Conservation (phyloP, 192 early-diverging fungal species). For the Jimgerdemannia lactiflua region DNA sequence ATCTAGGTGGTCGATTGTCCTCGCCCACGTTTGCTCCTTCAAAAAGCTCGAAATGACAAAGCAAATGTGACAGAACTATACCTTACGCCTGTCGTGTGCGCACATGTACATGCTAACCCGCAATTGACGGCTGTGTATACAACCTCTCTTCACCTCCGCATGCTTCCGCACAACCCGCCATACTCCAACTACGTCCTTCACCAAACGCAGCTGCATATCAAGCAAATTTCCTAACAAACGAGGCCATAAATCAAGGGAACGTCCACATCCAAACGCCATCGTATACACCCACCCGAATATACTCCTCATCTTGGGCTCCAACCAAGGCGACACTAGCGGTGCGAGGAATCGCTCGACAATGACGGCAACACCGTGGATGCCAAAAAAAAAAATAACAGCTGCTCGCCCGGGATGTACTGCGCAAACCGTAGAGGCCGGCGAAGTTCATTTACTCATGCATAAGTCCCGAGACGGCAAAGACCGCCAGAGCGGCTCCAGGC, state of each 20-base stretch:
- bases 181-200: not conserved
- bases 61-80: too few species aligned
- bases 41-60: too few species aligned
- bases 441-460: slow-evolving; percentile 22
- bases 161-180: not conserved
- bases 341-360: slow-evolving; percentile 6
- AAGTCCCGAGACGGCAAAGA: slow-evolving; percentile 11
- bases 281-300: not conserved
- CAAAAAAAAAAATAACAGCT: slow-evolving; percentile 7
- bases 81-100: too few species aligned
- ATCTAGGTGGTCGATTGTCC: too few species aligned
- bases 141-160: not conserved
- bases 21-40: too few species aligned
- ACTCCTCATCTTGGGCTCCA: not conserved
- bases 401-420: slow-evolving; percentile 11
- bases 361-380: slow-evolving; percentile 3
- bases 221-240: not conserved
- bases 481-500: slow-evolving; percentile 5
- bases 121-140: too few species aligned
- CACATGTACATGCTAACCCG: too few species aligned
- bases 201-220: not conserved
- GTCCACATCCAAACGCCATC: not conserved
- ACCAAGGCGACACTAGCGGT: not conserved
- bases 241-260: not conserved
- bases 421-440: not conserved